phyloP scores from a whole-genome alignment of 2,329 filamentous ascomycete genomes.

The Chrysosporium keratinophilum region DNA sequence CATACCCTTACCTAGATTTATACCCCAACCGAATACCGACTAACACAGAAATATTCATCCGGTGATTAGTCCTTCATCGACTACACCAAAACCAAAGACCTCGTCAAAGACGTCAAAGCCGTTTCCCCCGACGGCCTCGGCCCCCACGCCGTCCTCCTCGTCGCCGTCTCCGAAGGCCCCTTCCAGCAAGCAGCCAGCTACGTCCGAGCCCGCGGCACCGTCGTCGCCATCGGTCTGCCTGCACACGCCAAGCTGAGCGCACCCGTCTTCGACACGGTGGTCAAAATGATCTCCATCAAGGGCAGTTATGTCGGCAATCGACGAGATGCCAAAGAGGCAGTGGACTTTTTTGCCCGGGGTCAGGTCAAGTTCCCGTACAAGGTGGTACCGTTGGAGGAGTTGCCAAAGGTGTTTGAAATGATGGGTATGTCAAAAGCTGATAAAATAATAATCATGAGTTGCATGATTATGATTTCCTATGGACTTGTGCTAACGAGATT shows the following conservation, averaged over 20 bases:
- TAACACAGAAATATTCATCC: too few relatives aligned
- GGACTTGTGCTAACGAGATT: constrained; percentile 18
- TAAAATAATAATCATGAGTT: neutral
- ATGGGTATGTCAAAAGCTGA: constrained; percentile 40
- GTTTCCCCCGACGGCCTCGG: constrained; percentile 71
- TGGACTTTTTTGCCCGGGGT: constrained; percentile 79
- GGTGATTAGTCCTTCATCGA: constrained; percentile 60
- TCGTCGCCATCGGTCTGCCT: constrained; percentile 84
- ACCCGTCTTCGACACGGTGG: constrained; percentile 79
- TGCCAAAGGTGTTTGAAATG: constrained; percentile 68
- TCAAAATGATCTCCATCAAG: constrained; percentile 85
- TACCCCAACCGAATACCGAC: neutral
- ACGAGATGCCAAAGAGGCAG: constrained; percentile 73
- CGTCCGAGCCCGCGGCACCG: constrained; percentile 68
- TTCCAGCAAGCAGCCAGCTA: constrained; percentile 92
- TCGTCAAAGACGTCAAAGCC: constrained; percentile 74
- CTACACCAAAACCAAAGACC: constrained; percentile 63
- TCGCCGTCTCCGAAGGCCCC: constrained; percentile 79
- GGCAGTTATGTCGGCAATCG: constrained; percentile 91
- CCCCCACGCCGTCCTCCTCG: constrained; percentile 74
- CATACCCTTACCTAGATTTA: constrained; percentile 2
- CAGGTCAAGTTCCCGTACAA: constrained; percentile 83
- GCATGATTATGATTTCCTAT: neutral
- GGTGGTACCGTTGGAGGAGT: constrained; percentile 66
- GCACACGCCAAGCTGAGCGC: constrained; percentile 68